Evolutionary conservation across 805 yeast species (phyloP).

Genomic region (Pichia exigua): DNA sequence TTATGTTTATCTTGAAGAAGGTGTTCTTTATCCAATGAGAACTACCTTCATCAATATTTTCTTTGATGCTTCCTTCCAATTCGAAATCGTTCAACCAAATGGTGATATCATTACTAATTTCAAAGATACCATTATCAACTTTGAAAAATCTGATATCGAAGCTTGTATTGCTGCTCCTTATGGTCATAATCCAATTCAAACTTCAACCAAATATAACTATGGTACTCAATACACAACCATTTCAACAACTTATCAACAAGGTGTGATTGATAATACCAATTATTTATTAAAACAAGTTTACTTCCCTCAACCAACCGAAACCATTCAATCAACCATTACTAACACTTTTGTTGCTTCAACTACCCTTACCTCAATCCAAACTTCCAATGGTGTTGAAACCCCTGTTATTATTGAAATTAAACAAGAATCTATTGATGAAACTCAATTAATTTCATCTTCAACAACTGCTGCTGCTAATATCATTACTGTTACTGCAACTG

Average conservation of each 20-base stretch:
- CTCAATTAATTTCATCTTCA: neutral
- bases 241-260: neutral
- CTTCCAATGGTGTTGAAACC: neutral
- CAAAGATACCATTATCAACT: conserved; percentile 2
- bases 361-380: neutral
- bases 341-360: conserved; percentile 5
- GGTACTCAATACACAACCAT: neutral
- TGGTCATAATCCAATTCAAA: neutral
- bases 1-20: conserved; percentile 5
- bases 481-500: conserved; percentile 1
- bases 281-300: neutral
- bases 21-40: conserved; percentile 12
- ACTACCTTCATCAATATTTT: conserved; percentile 8
- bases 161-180: neutral
- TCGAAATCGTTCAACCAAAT: conserved; percentile 10
- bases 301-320: neutral
- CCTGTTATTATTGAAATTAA: conserved; percentile 2
- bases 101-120: conserved; percentile 8
- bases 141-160: conserved; percentile 2
- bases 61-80: conserved; percentile 7
- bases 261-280: neutral
- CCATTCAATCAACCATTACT: neutral
- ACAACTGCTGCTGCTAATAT: neutral
- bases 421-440: neutral
- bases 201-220: neutral